Base-by-base conservation (phyloP, 225 moss, liverwort and hornwort species). In the Pseudisothecium myosuroides region DNA sequence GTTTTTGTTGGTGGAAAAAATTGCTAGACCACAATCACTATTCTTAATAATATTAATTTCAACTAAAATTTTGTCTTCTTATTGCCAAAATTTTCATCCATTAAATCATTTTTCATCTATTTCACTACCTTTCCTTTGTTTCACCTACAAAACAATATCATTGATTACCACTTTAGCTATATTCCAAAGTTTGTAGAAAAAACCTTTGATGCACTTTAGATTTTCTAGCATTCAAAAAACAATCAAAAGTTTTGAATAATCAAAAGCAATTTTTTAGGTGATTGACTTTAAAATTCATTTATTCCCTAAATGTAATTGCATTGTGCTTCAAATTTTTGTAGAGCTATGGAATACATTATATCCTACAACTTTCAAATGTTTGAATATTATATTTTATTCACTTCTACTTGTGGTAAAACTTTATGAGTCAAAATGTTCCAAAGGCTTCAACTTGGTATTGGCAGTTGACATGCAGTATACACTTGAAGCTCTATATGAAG, bases 11-110 rank as follows among this genome's bases (percentile, higher is more conserved):
- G 39, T 80, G 27, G 39, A 32, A 80, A 27, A 79, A 58, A 39
- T 39, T 80, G 4, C n/a, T 39, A 27, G 12, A 27, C 0, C 0
- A 0, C 5, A 27, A 27, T 11, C 5, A 39, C 3, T 27, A 14
- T 17, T 58, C 2, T 18, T 27, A 27, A 0, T 17, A 39, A 58
- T n/a, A 39, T 3, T 79, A 11, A 39, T 39, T 55, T 58, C 17
- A 17, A 39, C 6, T 55, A 39, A 11, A 79, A 28, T 27, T 37
- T 78, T 39, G 17, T n/a, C 54, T 79, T 79, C 7, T n/a, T 27
- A 17, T 39, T 80, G 11, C 18, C 12, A 28, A 27, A 18, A 5
- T 7, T 28, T 58, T 39, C 39, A 28, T 28, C 5, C 4, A 60
- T 43, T 43, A 1, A 1, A 41, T 43, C 4, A 7, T 12, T 43